Evolutionary conservation across 2,329 filamentous ascomycete species (phyloP).

Genomic region (Alternaria gaisen): DNA sequence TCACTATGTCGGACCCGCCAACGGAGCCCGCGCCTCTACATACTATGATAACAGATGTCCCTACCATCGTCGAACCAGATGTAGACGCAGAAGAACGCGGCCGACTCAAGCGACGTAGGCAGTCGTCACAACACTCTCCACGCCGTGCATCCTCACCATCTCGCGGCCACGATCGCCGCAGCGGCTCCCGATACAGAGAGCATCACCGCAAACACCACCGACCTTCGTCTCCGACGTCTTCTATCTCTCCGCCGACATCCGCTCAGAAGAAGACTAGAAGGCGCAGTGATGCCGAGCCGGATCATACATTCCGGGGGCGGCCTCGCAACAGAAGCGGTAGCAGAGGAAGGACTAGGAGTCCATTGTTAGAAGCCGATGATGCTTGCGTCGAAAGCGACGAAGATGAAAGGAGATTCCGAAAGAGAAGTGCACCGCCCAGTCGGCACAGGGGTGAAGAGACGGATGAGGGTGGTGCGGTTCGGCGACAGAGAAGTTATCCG

Average conservation of each 20-base stretch:
- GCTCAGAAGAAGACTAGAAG: constrained; percentile 38
- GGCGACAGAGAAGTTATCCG: constrained; percentile 51
- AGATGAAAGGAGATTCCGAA: constrained; percentile 39
- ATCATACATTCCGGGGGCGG: constrained; percentile 47
- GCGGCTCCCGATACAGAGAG: constrained; percentile 41
- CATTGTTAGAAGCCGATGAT: constrained; percentile 36
- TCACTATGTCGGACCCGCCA: constrained; percentile 10
- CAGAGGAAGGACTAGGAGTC: constrained; percentile 29
- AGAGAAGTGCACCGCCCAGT: constrained; percentile 48
- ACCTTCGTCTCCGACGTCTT: constrained; percentile 34
- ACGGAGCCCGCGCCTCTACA: neutral
- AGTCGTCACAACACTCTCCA: constrained; percentile 42
- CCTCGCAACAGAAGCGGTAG: constrained; percentile 38
- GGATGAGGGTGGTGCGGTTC: constrained; percentile 31
- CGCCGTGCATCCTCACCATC: constrained; percentile 42
- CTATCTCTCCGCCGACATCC: constrained; percentile 33
- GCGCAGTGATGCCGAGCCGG: constrained; percentile 47
- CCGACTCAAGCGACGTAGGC: constrained; percentile 43
- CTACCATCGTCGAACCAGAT: constrained; percentile 53
- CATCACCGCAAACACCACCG: constrained; percentile 46
- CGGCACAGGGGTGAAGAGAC: constrained; percentile 35
- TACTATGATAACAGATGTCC: constrained; percentile 53
- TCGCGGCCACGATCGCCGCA: constrained; percentile 46
- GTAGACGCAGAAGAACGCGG: constrained; percentile 41
- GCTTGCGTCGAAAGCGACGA: constrained; percentile 31